Evolutionary conservation across 306 rosid species (phyloP).

Genomic region (Adenanthera pavonina): DNA sequence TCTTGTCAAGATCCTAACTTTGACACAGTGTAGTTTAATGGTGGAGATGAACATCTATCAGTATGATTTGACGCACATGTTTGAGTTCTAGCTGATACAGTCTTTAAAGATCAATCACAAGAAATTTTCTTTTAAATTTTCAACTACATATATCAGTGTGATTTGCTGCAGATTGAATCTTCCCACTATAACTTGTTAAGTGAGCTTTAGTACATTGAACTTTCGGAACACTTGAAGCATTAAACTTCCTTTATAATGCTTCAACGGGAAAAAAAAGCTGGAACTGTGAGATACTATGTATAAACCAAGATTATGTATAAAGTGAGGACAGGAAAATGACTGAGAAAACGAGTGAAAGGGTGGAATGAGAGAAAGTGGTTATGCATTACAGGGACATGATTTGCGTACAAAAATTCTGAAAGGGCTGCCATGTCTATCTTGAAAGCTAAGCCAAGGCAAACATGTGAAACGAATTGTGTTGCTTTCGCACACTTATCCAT

Average conservation of each 20-base stretch:
- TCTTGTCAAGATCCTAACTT: not conserved
- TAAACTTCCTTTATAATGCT: not conserved
- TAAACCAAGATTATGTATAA: not conserved
- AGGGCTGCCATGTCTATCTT: conserved; percentile 21
- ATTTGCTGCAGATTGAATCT: not conserved
- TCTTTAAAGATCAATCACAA: not conserved
- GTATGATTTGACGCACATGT: too few species aligned
- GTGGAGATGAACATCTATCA: too few species aligned
- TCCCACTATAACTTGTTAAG: not conserved
- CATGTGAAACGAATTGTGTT: not conserved
- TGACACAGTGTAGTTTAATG: not conserved
- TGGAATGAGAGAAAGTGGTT: not conserved
- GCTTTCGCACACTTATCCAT: conserved; percentile 27
- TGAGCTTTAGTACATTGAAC: not conserved
- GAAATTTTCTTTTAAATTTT: not conserved
- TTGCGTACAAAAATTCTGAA: conserved; percentile 16
- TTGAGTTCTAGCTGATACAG: too few species aligned
- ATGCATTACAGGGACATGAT: conserved; percentile 18
- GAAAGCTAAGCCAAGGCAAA: conserved; percentile 16
- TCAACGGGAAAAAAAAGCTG: not conserved
- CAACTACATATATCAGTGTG: too few species aligned
- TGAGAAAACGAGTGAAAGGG: conserved; percentile 12
- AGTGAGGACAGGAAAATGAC: not conserved
- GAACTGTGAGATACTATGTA: not conserved
- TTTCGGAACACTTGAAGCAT: not conserved